Evolutionary conservation across 2,329 filamentous ascomycete genomes (phyloP), one percentile per base, ranked within the genome.

Genomic region (Clonostachys solani): DNA sequence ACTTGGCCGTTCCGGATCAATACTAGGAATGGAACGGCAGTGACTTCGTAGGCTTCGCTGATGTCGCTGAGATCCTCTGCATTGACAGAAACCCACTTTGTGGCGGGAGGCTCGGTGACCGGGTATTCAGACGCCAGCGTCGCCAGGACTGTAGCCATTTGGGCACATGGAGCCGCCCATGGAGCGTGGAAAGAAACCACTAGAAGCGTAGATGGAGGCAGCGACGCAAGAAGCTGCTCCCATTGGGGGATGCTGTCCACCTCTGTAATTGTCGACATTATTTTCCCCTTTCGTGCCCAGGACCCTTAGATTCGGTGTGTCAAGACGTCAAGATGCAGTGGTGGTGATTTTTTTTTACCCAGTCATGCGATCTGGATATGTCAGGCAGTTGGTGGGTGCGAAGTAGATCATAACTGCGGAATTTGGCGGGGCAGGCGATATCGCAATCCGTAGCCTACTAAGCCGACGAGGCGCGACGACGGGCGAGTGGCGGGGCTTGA

Each of bases 181-280:
- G 92, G 88, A 17, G 94, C 91, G 67, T 97, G 88, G 77, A 99
- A 99, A 65, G 92, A 96, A 62, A 95, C 82, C 61, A 96, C 78
- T 52, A 92, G 77, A 50, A 96, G 81, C 15, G 87, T 82, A 15
- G 84, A 79, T 3, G 85, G 62, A 12, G 88, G 80, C 13, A 92
- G 76, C 40, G 81, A 76, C 52, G 77, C 74, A 52, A 89, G 73
- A 61, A 87, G 78, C 54, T 81, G 71, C 55, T 84, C 75, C 83
- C 94, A 96, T 58, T 84, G 83, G 56, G 78, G 72, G 59, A 90
- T 82, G 57, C 80, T 83, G 57, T 82, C 79, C 68, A 96, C 86
- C 60, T 95, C 87, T 54, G 78, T 81, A 60, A 96, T 81, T 49
- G 80, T 83, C 54, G 87, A 89, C 87, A 92, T 92, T 92, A 55